phyloP scores from a whole-genome alignment of 192 early-diverging fungal genomes.

The Paraglomus occultum region DNA sequence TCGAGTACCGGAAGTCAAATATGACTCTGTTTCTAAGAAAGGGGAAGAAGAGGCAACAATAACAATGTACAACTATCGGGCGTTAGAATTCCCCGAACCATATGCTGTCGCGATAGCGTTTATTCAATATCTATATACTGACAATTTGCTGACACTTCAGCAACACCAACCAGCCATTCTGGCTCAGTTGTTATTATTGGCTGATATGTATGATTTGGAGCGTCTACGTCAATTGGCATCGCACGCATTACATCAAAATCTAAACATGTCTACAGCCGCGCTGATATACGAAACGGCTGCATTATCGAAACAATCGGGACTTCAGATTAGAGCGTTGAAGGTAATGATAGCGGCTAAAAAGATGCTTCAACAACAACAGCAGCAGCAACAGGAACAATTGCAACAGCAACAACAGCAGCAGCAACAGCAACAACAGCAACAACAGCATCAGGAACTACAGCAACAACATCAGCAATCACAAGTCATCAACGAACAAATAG shows the following conservation, averaged over 20 bases:
- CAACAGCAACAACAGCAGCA: neutral
- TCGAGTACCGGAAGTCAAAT: constrained; percentile 1
- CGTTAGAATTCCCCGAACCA: constrained; percentile 45
- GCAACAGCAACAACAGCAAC: neutral
- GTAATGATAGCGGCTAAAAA: constrained; percentile 57
- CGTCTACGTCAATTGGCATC: constrained; percentile 56
- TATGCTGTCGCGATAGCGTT: constrained; percentile 56
- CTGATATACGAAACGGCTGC: constrained; percentile 67
- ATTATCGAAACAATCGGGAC: constrained; percentile 56
- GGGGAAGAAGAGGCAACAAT: constrained; percentile 33
- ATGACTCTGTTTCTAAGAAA: constrained; percentile 30
- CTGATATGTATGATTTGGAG: constrained; percentile 58
- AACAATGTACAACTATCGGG: constrained; percentile 43
- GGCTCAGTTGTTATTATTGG: constrained; percentile 58
- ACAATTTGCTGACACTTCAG: constrained; percentile 59
- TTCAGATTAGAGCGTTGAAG: constrained; percentile 57
- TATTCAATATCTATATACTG: constrained; percentile 67
- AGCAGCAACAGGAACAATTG: constrained; percentile 37
- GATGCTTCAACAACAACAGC: constrained; percentile 46
- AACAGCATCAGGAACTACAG: neutral
- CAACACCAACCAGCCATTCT: constrained; percentile 63
- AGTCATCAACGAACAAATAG: neutral
- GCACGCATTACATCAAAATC: constrained; percentile 59
- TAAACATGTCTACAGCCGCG: constrained; percentile 58
- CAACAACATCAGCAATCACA: neutral